Conservation (phyloP, 2,329 filamentous ascomycete genomes). For the Curvularia eragrostidis region DNA sequence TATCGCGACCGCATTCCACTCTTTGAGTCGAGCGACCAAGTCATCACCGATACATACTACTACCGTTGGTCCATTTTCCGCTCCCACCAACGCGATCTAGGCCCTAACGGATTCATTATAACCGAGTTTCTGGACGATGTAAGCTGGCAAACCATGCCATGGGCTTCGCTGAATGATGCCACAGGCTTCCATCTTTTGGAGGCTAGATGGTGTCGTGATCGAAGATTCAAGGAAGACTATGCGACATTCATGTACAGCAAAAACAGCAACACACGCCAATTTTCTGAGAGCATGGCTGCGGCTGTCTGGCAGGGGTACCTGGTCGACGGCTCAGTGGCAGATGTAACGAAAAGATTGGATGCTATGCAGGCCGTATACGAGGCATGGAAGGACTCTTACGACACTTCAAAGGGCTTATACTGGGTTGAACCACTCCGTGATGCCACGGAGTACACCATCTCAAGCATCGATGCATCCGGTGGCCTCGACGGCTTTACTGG, state of each 20-base stretch:
- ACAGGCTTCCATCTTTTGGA: conserved; percentile 55
- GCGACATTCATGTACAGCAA: conserved; percentile 51
- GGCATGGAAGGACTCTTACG: conserved; percentile 50
- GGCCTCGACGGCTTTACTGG: conserved; percentile 52
- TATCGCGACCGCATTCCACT: conserved; percentile 50
- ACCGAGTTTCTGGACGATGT: conserved; percentile 57
- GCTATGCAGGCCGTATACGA: conserved; percentile 50
- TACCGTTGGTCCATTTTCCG: conserved; percentile 56
- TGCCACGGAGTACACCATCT: conserved; percentile 56
- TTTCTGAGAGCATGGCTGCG: conserved; percentile 54
- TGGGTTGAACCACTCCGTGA: conserved; percentile 54
- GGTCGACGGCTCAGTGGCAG: conserved; percentile 50
- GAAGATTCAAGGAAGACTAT: conserved; percentile 55
- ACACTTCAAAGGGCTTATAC: conserved; percentile 51
- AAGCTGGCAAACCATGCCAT: conserved; percentile 53
- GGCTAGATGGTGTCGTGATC: conserved; percentile 55
- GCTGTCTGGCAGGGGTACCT: conserved; percentile 52
- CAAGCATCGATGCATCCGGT: conserved; percentile 53
- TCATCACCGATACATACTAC: conserved; percentile 55
- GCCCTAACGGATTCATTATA: conserved; percentile 53
- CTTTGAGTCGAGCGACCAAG: conserved; percentile 50
- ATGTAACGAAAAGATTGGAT: conserved; percentile 43
- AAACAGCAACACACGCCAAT: conserved; percentile 53
- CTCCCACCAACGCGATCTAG: conserved; percentile 54
- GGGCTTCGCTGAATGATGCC: conserved; percentile 54